These are phyloP conservation scores for Chalciporus piperatus DNA, from an alignment of 768 basidiomycete genomes.

Conservation along the genomic window DNA sequence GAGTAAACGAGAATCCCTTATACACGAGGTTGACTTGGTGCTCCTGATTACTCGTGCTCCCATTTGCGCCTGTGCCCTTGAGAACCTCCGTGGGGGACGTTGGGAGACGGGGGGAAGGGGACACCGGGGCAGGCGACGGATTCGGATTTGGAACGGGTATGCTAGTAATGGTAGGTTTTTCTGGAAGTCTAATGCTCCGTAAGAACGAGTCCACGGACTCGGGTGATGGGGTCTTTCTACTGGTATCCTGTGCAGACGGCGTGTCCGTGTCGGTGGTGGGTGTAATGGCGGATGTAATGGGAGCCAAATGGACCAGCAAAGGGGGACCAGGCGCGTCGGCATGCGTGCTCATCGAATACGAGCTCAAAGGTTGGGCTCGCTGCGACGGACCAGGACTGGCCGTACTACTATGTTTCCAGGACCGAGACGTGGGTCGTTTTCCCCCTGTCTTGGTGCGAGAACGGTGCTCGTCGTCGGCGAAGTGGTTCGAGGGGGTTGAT, in stretches of 20 bases:
- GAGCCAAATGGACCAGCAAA: constrained; percentile 9
- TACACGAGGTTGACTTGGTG: constrained; percentile 23
- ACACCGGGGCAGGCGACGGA: constrained; percentile 3
- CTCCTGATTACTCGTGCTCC: not conserved
- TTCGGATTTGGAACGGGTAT: constrained; percentile 9
- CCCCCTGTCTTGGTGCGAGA: constrained; percentile 6
- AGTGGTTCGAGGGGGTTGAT: not conserved
- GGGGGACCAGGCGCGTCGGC: constrained; percentile 11
- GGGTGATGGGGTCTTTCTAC: constrained; percentile 10
- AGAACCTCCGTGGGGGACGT: constrained; percentile 10
- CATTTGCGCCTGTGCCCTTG: not conserved
- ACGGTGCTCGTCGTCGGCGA: constrained; percentile 4
- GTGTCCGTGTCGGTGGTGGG: not conserved
- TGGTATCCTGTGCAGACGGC: no score
- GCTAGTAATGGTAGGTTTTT: constrained; percentile 9
- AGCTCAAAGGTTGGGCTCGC: constrained; percentile 5
- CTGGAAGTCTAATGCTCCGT: constrained; percentile 23
- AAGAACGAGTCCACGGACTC: constrained; percentile 24
- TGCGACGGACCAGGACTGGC: constrained; percentile 2
- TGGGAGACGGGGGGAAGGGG: constrained; percentile 12
- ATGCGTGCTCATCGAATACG: constrained; percentile 6
- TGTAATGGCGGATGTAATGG: not conserved
- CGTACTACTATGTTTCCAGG: constrained; percentile 1
- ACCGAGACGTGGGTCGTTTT: not conserved
- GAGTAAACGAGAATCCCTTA: constrained; percentile 28